Percentiles rank a stretch among this genome's conserved stretches.
Conservation (phyloP, 306 rosid genomes). For the Quillaja saponaria region DNA sequence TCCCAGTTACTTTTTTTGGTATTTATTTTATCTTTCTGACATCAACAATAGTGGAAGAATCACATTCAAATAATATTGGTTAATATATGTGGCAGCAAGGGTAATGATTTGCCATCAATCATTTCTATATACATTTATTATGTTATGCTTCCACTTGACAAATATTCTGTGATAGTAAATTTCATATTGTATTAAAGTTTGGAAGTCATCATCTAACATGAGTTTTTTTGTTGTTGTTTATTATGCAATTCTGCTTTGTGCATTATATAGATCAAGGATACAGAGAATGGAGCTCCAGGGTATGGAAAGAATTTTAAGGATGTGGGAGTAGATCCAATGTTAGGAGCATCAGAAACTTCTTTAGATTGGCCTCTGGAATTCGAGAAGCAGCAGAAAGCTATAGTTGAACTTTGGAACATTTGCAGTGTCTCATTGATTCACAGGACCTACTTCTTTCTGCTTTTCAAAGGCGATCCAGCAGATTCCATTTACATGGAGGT, state of each 20-base stretch:
- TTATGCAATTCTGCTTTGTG: conserved; percentile 26
- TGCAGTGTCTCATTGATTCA: conserved; percentile 87
- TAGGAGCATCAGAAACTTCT: conserved; percentile 50
- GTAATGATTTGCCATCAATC: background rate
- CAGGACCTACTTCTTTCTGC: conserved; percentile 94
- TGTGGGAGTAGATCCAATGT: conserved; percentile 65
- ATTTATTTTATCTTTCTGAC: too few species aligned
- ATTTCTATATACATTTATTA: background rate
- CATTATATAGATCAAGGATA: conserved; percentile 51
- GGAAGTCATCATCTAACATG: background rate
- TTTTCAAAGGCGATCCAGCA: conserved; percentile 83
- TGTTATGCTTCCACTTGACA: background rate
- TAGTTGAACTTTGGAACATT: conserved; percentile 85
- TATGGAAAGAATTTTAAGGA: conserved; percentile 52
- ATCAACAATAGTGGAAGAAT: conserved; percentile 15
- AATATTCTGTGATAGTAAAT: conserved; percentile 10
- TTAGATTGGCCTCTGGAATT: conserved; percentile 80
- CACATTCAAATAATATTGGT: conserved; percentile 10
- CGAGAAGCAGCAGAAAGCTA: conserved; percentile 66
- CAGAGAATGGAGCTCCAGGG: conserved; percentile 34
- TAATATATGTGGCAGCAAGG: conserved; percentile 11
- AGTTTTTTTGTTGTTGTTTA: background rate
- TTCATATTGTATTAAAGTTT: too few species aligned
- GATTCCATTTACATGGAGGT: conserved; percentile 98
- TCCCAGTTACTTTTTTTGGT: too few species aligned